phyloP scores from a whole-genome alignment of 2,329 filamentous ascomycete genomes.

The Botrytis byssoidea region DNA sequence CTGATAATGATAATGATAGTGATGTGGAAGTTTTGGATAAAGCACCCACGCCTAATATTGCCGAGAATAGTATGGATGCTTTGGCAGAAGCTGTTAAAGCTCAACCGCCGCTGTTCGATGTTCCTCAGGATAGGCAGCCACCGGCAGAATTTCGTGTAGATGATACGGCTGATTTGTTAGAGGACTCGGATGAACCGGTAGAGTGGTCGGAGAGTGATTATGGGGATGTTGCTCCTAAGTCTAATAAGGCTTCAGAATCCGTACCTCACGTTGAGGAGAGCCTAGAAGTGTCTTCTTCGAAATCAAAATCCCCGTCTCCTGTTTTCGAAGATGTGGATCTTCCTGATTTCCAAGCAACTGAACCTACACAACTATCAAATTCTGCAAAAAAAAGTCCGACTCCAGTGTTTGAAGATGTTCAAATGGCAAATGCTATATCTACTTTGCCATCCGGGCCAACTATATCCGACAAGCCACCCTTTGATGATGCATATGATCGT shows the following conservation, averaged over 20 bases:
- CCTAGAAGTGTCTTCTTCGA: slow-evolving; percentile 9
- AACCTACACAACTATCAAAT: slow-evolving; percentile 13
- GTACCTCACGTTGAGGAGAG: neutral
- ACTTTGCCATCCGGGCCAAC: slow-evolving; percentile 11
- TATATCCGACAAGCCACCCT: slow-evolving; percentile 1
- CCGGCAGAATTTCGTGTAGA: neutral
- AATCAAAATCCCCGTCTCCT: slow-evolving; percentile 43
- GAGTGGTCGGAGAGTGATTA: slow-evolving; percentile 57
- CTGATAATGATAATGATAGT: slow-evolving; percentile 51
- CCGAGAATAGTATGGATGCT: slow-evolving; percentile 24
- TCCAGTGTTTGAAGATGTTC: slow-evolving; percentile 32
- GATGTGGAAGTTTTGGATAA: slow-evolving; percentile 55
- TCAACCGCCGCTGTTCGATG: slow-evolving; percentile 31
- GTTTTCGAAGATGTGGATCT: slow-evolving; percentile 52
- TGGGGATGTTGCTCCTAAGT: slow-evolving; percentile 30
- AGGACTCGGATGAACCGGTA: slow-evolving; percentile 38
- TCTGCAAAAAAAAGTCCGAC: slow-evolving; percentile 25
- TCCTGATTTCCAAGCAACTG: slow-evolving; percentile 25
- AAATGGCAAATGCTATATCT: slow-evolving; percentile 23
- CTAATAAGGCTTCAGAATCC: neutral
- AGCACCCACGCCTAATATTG: slow-evolving; percentile 35
- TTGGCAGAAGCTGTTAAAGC: slow-evolving; percentile 39
- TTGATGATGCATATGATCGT: slow-evolving; percentile 29
- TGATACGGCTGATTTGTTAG: neutral
- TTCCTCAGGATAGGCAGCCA: slow-evolving; percentile 31